A percentile compares a stretch with the other conserved stretches of the same genome.
These are phyloP conservation scores for Coemansia sp. DNA, from an alignment of 192 early-diverging fungal species.

Conservation along the genomic window DNA sequence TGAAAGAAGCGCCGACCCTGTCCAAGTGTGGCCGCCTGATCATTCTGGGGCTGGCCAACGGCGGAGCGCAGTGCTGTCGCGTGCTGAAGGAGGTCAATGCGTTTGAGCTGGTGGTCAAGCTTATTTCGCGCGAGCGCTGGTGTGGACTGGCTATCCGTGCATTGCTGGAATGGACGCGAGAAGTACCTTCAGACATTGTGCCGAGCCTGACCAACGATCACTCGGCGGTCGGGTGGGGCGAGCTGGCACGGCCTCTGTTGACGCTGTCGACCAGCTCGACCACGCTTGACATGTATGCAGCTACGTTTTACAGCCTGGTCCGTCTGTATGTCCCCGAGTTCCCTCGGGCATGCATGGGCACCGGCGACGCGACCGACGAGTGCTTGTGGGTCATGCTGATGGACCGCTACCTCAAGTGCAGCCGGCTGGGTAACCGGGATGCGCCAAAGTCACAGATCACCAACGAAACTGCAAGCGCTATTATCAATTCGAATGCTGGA, in stretches of 20 bases:
- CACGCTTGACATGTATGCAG: constrained; percentile 51
- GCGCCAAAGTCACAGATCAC: constrained; percentile 10
- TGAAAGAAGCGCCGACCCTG: constrained; percentile 36
- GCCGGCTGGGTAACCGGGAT: constrained; percentile 34
- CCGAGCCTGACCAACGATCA: constrained; percentile 42
- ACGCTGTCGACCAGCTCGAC: constrained; percentile 53
- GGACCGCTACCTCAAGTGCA: constrained; percentile 54
- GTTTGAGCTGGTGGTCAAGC: constrained; percentile 54
- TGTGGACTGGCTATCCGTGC: constrained; percentile 53
- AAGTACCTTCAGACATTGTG: constrained; percentile 45
- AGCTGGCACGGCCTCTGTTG: constrained; percentile 47
- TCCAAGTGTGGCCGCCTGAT: constrained; percentile 47
- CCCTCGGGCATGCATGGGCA: constrained; percentile 51
- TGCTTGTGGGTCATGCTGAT: constrained; percentile 53
- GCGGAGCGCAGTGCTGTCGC: constrained; percentile 46
- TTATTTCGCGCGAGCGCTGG: constrained; percentile 56
- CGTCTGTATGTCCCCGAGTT: constrained; percentile 39
- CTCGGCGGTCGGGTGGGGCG: constrained; percentile 41
- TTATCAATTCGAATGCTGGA: neutral
- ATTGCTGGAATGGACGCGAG: constrained; percentile 48
- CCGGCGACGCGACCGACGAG: constrained; percentile 31
- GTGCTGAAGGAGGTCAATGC: constrained; percentile 52
- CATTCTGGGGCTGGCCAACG: constrained; percentile 44
- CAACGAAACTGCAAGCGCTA: constrained; percentile 3
- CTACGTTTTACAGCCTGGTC: constrained; percentile 50